A percentile compares a stretch with the other conserved stretches of the same genome.
Conservation (phyloP, 495 filamentous ascomycete species). For the Hyaloscypha bicolor region DNA sequence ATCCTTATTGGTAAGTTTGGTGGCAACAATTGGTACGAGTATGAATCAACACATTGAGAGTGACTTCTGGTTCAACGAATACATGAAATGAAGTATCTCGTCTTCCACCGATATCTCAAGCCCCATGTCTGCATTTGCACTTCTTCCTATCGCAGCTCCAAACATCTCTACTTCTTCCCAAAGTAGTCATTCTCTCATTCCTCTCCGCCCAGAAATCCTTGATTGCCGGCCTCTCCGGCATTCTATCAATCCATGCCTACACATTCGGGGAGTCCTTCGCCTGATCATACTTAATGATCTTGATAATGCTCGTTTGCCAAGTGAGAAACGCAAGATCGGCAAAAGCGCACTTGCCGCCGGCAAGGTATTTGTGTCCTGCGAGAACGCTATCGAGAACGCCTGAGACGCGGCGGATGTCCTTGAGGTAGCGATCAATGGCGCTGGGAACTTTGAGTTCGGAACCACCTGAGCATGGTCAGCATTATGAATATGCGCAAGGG, state of each 20-base stretch:
- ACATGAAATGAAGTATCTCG: background rate
- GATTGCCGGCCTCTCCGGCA: conserved; percentile 41
- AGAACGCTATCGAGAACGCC: conserved; percentile 58
- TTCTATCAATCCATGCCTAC: conserved; percentile 40
- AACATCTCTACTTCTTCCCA: background rate
- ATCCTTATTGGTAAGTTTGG: too few relatives aligned
- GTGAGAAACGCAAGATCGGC: conserved; percentile 34
- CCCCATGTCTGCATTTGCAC: background rate
- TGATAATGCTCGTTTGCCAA: conserved; percentile 29
- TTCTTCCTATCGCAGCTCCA: background rate
- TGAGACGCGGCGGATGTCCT: conserved; percentile 62
- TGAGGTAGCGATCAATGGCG: conserved; percentile 60
- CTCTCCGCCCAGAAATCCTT: conserved; percentile 44
- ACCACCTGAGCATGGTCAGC: conserved; percentile 40
- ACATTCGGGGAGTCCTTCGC: conserved; percentile 40
- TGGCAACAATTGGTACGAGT: too few relatives aligned
- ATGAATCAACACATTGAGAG: too few relatives aligned
- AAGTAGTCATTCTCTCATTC: conserved; percentile 17
- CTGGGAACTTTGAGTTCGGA: conserved; percentile 58
- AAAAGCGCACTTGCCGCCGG: conserved; percentile 47
- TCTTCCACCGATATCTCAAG: too few relatives aligned
- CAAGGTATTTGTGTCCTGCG: conserved; percentile 53
- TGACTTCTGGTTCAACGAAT: too few relatives aligned
- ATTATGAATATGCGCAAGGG: conserved; percentile 1
- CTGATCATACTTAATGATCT: conserved; percentile 25